Base-by-base conservation (phyloP, 345 rosid species). In the Punica granatum region DNA sequence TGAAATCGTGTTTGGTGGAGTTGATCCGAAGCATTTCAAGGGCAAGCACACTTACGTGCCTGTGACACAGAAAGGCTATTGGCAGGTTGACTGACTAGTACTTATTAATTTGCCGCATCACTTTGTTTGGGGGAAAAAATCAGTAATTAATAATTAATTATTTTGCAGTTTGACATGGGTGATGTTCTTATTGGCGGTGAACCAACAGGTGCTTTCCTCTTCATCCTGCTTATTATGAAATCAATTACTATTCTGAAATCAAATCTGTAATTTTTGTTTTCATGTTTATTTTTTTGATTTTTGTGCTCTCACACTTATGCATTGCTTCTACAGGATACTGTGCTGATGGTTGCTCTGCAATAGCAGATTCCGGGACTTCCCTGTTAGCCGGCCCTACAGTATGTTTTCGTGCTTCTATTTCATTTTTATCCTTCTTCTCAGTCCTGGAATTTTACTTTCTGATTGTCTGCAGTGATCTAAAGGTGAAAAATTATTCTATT, bases 341-440 rank as follows among this genome's bases (percentile, higher is more conserved):
- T 71, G 76, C 69, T 15, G 4, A 73, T 36, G 84, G 86, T 25
- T 90, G 93, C 71, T 71, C 84, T 7, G 90, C 92, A 31, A 86
- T 89, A 72, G 92, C 88, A 62, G 96, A 89, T 73, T 89, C 96
- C 28, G 96, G 96, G 72, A 89, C 96, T 51, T 89, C 96, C 41
- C 68, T 89, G 74, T 64, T 90, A 81, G 82, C 83, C 25, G 96
- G 96, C 60, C 96, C 93, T 28, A 80, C 84, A 70, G 96, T 90
- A 58, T 39, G 91, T 70, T 12, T 60, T n/a, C n/a, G n/a, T 53
- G 4, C 26, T 1, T 28, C 8, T 53, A 10, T n/a, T n/a, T n/a
- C n/a, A n/a, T n/a, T n/a, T n/a, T n/a, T n/a, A n/a, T n/a, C n/a
- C n/a, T n/a, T n/a, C n/a, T n/a, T n/a, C n/a, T n/a, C n/a, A n/a